Base-by-base conservation (phyloP, 2,329 filamentous ascomycete genomes). In the Colletotrichum limetticola region DNA sequence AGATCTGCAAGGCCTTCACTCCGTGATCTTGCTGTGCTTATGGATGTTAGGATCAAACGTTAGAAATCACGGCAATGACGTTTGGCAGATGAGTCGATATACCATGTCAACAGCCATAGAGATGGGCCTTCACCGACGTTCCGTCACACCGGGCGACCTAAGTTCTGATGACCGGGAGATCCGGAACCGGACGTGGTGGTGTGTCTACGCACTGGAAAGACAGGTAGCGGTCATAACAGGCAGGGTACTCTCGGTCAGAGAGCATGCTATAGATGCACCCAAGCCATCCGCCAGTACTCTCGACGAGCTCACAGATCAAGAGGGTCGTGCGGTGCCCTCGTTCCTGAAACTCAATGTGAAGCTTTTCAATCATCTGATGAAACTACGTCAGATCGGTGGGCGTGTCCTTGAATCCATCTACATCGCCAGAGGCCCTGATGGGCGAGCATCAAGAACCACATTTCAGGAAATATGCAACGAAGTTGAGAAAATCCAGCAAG, bases 1-100 rank as follows among this genome's bases (percentile, higher is more conserved):
- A 24, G 74, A 78, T 58, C 26, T 78, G 4, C 67, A 68, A 16
- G 73, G 74, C 1, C 72, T 78, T 0, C 77, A 78, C 11, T 71
- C 73, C 4, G 74, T 77, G 12, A 28, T 79, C n/a, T 56, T 79
- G 0, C 14, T 79, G 2, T 59, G 76, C 6, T 53, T 78, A 0
- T 79, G 76, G 77, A 79, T 79, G 76, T 42, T 79, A 3, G 74
- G 75, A 26, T 78, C 78, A 1, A 64, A 72, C 8, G 16, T 52
- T 4, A 70, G 66, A 12, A 62, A 35, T 3, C 71, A 73, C 12
- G 76, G 76, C 6, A 71, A 78, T 28, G 77, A 79, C 30, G 71
- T 79, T n/a, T 79, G 78, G 77, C 78, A 79, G 4, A 59, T 78
- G 3, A 74, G 71, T 9, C 74, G 77, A 5, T 79, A 79, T 11